Conservation (phyloP, 2,329 filamentous ascomycete genomes). For the Talaromyces sp. region DNA sequence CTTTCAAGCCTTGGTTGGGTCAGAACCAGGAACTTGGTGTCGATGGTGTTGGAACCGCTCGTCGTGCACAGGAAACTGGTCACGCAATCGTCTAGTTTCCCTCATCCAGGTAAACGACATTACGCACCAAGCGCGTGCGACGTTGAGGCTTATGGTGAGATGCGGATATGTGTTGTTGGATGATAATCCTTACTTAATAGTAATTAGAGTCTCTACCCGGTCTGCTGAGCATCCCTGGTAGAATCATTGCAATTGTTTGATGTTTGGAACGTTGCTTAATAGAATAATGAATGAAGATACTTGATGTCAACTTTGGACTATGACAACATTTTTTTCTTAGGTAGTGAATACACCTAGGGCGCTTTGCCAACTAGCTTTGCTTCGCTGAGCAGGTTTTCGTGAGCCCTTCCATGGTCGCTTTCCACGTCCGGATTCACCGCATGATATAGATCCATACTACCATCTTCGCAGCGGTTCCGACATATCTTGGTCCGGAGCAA, state of each 20-base stretch:
- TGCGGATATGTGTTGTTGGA: neutral
- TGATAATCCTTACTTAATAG: conserved; percentile 4
- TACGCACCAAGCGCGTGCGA: neutral
- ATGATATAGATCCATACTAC: too few species aligned
- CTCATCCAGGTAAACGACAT: neutral
- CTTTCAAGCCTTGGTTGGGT: conserved; percentile 91
- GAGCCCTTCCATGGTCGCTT: too few species aligned
- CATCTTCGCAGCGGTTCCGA: too few species aligned
- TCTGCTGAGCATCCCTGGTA: conserved; percentile 12
- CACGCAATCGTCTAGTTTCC: conserved; percentile 15
- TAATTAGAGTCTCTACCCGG: conserved; percentile 4
- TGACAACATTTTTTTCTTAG: neutral
- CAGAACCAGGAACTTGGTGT: conserved; percentile 78
- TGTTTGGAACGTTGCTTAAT: neutral
- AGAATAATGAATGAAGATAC: neutral
- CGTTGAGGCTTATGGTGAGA: neutral
- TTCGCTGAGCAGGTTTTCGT: too few species aligned
- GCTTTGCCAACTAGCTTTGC: too few species aligned
- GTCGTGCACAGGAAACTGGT: conserved; percentile 15
- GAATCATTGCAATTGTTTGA: neutral
- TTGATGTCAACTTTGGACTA: neutral
- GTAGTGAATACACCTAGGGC: too few species aligned
- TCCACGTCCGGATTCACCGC: too few species aligned
- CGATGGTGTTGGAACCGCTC: conserved; percentile 54
- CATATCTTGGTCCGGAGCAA: neutral